Percentiles rank a stretch among this genome's conserved stretches.
Conservation (phyloP, 306 rosid species). For the Prunus armeniaca region DNA sequence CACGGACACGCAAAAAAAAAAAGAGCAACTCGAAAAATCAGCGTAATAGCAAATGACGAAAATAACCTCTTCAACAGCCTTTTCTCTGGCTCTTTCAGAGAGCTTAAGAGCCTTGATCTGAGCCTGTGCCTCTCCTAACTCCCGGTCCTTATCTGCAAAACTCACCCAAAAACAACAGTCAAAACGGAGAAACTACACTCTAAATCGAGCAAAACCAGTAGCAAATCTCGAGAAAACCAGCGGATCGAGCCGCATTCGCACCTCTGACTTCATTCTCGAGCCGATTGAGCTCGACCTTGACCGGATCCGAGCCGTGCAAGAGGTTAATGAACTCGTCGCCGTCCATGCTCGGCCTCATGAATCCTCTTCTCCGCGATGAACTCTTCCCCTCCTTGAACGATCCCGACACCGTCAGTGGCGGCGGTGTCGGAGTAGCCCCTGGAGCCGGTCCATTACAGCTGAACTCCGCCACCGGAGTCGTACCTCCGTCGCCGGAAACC, state of each 20-base stretch:
- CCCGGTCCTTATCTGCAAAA: conserved; percentile 90
- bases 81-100: conserved; percentile 90
- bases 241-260: conserved; percentile 87
- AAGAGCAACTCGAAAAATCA: not conserved
- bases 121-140: conserved; percentile 86
- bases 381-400: conserved; percentile 89
- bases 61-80: conserved; percentile 95
- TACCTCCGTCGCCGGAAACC: conserved; percentile 57
- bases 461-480: conserved; percentile 24
- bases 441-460: conserved; percentile 19
- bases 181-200: conserved; percentile 9
- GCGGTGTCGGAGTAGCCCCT: conserved; percentile 32
- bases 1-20: too few species aligned
- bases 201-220: conserved; percentile 30
- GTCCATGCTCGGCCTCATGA: conserved; percentile 82
- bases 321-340: conserved; percentile 91
- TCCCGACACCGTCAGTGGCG: conserved; percentile 71
- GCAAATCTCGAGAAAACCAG: conserved; percentile 31
- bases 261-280: conserved; percentile 99
- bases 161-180: conserved; percentile 1
- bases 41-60: conserved; percentile 16
- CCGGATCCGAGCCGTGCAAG: conserved; percentile 99
- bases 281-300: conserved; percentile 97
- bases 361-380: conserved; percentile 72
- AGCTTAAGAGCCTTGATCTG: conserved; percentile 92